phyloP scores from a whole-genome alignment of 2,329 filamentous ascomycete species.

The Zasmidium angulare region DNA sequence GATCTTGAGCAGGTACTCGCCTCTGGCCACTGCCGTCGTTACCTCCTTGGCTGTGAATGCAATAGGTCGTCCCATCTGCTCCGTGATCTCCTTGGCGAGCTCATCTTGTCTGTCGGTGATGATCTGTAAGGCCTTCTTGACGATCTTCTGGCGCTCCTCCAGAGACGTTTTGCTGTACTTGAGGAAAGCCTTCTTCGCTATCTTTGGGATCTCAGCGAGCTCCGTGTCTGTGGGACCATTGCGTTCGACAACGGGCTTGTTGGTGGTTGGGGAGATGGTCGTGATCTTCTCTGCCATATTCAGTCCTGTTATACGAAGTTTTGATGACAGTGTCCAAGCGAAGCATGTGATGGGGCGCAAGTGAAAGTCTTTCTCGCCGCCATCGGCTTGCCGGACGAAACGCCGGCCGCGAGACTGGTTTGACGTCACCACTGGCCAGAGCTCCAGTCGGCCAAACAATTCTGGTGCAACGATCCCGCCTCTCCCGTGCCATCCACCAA shows the following conservation, averaged over 20 bases:
- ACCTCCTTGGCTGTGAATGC: slow-evolving; percentile 82
- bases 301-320: not conserved
- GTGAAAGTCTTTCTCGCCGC: not conserved
- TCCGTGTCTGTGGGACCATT: slow-evolving; percentile 71
- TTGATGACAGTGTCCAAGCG: not conserved
- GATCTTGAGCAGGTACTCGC: slow-evolving; percentile 82
- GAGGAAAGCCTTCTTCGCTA: slow-evolving; percentile 72
- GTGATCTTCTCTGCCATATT: slow-evolving; percentile 60
- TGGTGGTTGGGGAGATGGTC: slow-evolving; percentile 89
- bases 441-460: too few species aligned
- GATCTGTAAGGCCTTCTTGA: slow-evolving; percentile 73
- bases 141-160: slow-evolving; percentile 72
- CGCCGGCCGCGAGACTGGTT: too few species aligned
- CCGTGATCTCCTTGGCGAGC: slow-evolving; percentile 79
- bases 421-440: too few species aligned
- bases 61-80: slow-evolving; percentile 94
- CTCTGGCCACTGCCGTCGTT: slow-evolving; percentile 78
- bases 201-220: slow-evolving; percentile 68
- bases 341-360: not conserved
- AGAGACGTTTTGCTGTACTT: slow-evolving; percentile 75
- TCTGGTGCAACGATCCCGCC: too few species aligned
- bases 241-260: slow-evolving; percentile 77
- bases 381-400: not conserved
- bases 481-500: too few species aligned
- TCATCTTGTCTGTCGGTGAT: slow-evolving; percentile 73